These are phyloP conservation scores for Linaria vulgaris DNA, from an alignment of 257 asterid species.

Conservation along the genomic window DNA sequence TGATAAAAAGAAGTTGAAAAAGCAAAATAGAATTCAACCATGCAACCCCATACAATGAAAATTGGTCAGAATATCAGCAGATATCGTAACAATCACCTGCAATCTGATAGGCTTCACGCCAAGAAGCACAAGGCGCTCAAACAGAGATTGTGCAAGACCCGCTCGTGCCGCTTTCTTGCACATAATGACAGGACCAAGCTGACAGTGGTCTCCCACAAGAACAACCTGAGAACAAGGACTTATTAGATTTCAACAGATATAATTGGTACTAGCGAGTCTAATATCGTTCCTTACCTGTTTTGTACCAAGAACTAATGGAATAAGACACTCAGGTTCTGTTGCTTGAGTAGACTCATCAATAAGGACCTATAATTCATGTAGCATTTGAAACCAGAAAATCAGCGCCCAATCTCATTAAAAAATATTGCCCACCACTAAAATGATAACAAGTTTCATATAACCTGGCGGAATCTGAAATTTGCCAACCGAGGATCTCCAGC, in stretches of 20 bases:
- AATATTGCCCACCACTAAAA: not conserved
- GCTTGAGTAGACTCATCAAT: slow-evolving; percentile 99
- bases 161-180: slow-evolving; percentile 99
- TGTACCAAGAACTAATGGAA: slow-evolving; percentile 94
- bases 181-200: slow-evolving; percentile 99
- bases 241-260: slow-evolving; percentile 11
- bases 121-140: slow-evolving; percentile 92
- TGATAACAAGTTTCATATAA: slow-evolving; percentile 23
- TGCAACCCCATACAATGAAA: slow-evolving; percentile 16
- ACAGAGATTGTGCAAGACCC: slow-evolving; percentile 93
- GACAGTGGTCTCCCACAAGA: slow-evolving; percentile 99
- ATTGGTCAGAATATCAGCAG: slow-evolving; percentile 8
- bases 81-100: slow-evolving; percentile 83
- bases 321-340: slow-evolving; percentile 95
- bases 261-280: not conserved
- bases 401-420: not conserved
- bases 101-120: slow-evolving; percentile 97
- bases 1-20: too few relatives aligned
- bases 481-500: slow-evolving; percentile 99
- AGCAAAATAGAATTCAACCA: not conserved
- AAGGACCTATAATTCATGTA: slow-evolving; percentile 58
- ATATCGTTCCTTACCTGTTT: slow-evolving; percentile 63
- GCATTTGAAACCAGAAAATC: slow-evolving; percentile 9
- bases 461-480: slow-evolving; percentile 98
- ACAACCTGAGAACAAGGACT: slow-evolving; percentile 49